These are phyloP conservation scores for Erucastrum elatum DNA, from an alignment of 345 rosid genomes.

Conservation along the genomic window DNA sequence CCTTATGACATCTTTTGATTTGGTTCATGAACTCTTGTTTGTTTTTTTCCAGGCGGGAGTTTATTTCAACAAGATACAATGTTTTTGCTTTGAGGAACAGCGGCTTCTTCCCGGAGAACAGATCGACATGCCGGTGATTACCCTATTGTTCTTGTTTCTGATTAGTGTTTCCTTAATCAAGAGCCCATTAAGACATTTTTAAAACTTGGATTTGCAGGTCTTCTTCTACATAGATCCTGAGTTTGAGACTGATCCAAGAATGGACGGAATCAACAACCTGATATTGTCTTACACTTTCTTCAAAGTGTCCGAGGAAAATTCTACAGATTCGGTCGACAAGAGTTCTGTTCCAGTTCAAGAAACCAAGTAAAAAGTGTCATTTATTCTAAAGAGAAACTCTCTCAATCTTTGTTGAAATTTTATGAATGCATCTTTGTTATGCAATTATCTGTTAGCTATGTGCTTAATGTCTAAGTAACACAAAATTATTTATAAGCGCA, in stretches of 20 bases:
- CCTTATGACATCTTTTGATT: neutral
- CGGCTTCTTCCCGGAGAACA: conserved; percentile 94
- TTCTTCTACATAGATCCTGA: conserved; percentile 95
- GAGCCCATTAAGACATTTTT: neutral
- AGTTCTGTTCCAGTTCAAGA: conserved; percentile 34
- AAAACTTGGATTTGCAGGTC: conserved; percentile 49
- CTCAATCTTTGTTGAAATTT: neutral
- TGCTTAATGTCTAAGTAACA: neutral
- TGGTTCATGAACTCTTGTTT: neutral
- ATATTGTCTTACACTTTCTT: conserved; percentile 83
- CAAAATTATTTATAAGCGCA: conserved; percentile 40
- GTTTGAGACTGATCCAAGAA: conserved; percentile 82
- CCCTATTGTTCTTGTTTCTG: neutral
- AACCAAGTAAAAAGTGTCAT: neutral
- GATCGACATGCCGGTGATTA: conserved; percentile 84
- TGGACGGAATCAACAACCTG: conserved; percentile 88
- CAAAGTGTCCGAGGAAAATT: conserved; percentile 62
- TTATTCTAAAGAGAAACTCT: neutral
- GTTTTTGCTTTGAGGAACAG: conserved; percentile 97
- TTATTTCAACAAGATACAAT: conserved; percentile 92
- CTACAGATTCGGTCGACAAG: neutral
- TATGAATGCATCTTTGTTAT: neutral
- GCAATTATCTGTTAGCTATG: neutral
- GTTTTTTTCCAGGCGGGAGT: conserved; percentile 71
- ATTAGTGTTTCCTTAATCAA: neutral